Base-by-base conservation (phyloP, 176 grass and related monocot species). In the Ensete glaucum region DNA sequence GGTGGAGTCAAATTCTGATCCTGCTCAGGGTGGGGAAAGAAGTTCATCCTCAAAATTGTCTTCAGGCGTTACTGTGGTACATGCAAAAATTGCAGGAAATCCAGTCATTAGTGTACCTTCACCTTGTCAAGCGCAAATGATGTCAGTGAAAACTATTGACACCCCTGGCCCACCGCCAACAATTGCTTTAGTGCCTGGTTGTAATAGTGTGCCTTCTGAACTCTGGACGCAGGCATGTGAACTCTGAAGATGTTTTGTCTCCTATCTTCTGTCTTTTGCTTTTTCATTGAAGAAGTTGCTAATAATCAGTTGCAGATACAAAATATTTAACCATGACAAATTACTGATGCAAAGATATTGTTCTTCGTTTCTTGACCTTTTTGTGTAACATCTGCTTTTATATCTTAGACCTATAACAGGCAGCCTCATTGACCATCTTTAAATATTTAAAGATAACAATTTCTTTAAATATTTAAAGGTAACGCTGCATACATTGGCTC, bases 211-310 rank as follows among this genome's bases (percentile, higher is more conserved):
- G 67, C 58, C 80, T 77, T 26, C 73, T 50, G 85, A 90, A 76
- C 83, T 83, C 73, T 83, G 56, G 75, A 54, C 59, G 19, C 83
- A 88, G 85, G 91, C 85, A 88, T 50, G 76, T 73, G 78, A 22
- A 51, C 24, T 87, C 72, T 50, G 17, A 1, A 54, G 2, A 65
- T 20, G 52, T 53, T 77, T 58, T 34, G 24, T 43, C 34, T 43
- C 34, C 34, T 43, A 43, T 43, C 34, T 43, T 4, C 3, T 43
- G 34, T 43, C 34, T 43, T 43, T 43, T 43, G 34, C 34, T 21
- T 70, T 70, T 19, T 48, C 22, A 67, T 10, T 54, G 1, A 11
- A 54, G 43, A 20, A 71, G 78, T 19, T 56, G 29, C 5, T 85
- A 53, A 14, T 52, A 57, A 71, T 58, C 9, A 82, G 11, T 67